These are phyloP conservation scores for Brassica balearica DNA, from an alignment of 441 rosid species.

Conservation along the genomic window DNA sequence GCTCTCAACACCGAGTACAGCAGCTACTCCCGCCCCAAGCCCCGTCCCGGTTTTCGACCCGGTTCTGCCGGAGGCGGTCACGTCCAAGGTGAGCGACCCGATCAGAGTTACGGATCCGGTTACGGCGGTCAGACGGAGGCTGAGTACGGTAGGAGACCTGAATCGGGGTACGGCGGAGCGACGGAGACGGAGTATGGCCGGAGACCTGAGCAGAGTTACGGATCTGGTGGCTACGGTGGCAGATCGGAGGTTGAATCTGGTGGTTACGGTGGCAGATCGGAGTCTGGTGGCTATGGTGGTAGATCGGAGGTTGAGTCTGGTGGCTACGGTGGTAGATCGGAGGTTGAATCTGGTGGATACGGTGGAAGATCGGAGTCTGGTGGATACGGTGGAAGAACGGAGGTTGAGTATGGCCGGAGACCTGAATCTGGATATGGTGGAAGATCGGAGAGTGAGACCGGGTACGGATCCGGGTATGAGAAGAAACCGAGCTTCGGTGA, in stretches of 20 bases:
- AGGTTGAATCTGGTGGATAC: constrained; percentile 36
- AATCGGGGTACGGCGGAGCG: constrained; percentile 43
- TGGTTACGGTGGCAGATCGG: neutral
- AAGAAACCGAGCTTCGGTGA: constrained; percentile 38
- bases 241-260: constrained; percentile 38
- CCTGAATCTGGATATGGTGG: constrained; percentile 38
- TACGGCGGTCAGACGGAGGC: constrained; percentile 29
- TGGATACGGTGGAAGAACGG: neutral
- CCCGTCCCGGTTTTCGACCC: constrained; percentile 54
- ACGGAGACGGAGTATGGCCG: constrained; percentile 44
- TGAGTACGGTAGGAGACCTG: constrained; percentile 45
- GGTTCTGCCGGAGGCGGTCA: constrained; percentile 51
- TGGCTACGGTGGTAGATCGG: neutral
- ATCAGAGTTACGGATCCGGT: constrained; percentile 35
- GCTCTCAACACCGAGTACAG: constrained; percentile 69
- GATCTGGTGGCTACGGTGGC: constrained; percentile 28
- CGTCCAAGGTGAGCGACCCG: constrained; percentile 41
- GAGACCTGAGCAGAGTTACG: constrained; percentile 30
- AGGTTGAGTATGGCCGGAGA: constrained; percentile 40
- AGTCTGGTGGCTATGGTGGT: constrained; percentile 32
- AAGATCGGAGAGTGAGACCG: constrained; percentile 36
- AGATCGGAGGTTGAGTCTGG: constrained; percentile 42
- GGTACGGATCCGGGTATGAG: constrained; percentile 49
- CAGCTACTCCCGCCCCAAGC: constrained; percentile 73
- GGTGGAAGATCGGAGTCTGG: constrained; percentile 44